A percentile compares a stretch with the other conserved stretches of the same genome.
These are phyloP conservation scores for Ilyonectria mors-panacis DNA, from an alignment of 2,329 filamentous ascomycete species.

Conservation along the genomic window DNA sequence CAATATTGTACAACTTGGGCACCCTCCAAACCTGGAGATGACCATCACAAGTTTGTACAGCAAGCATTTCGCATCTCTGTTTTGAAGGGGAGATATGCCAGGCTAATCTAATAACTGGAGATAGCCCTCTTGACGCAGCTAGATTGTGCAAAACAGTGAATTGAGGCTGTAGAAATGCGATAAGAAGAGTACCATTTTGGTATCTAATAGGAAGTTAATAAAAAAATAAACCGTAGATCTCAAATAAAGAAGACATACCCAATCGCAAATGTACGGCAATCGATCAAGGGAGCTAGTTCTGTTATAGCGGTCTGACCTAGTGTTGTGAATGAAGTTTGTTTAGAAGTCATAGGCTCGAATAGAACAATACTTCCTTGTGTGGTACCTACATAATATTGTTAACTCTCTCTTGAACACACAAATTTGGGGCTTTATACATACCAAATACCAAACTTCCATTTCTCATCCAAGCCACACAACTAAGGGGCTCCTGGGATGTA, in stretches of 20 bases:
- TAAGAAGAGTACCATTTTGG: constrained; percentile 92
- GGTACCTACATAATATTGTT: constrained; percentile 77
- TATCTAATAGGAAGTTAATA: constrained; percentile 71
- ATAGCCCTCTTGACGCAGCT: constrained; percentile 86
- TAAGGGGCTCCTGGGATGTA: constrained; percentile 88
- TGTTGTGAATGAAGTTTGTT: constrained; percentile 91
- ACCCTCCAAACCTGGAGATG: constrained; percentile 98
- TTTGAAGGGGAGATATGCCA: constrained; percentile 98
- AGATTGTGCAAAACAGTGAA: constrained; percentile 96
- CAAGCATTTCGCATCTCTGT: constrained; percentile 98
- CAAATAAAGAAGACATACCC: constrained; percentile 71
- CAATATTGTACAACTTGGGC: constrained; percentile 80
- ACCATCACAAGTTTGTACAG: constrained; percentile 91
- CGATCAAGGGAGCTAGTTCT: constrained; percentile 88
- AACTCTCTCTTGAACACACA: constrained; percentile 31
- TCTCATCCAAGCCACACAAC: constrained; percentile 92
- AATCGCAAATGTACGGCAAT: constrained; percentile 96
- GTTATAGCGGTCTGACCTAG: constrained; percentile 94
- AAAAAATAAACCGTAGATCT: not conserved
- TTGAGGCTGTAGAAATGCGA: constrained; percentile 89
- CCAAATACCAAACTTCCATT: constrained; percentile 98
- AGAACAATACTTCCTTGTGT: constrained; percentile 92
- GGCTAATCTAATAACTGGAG: constrained; percentile 86
- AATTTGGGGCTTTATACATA: constrained; percentile 63
- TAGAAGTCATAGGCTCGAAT: constrained; percentile 93